Evolutionary conservation across 257 asterid species (phyloP).

Genomic region (Gynochthodes officinalis): DNA sequence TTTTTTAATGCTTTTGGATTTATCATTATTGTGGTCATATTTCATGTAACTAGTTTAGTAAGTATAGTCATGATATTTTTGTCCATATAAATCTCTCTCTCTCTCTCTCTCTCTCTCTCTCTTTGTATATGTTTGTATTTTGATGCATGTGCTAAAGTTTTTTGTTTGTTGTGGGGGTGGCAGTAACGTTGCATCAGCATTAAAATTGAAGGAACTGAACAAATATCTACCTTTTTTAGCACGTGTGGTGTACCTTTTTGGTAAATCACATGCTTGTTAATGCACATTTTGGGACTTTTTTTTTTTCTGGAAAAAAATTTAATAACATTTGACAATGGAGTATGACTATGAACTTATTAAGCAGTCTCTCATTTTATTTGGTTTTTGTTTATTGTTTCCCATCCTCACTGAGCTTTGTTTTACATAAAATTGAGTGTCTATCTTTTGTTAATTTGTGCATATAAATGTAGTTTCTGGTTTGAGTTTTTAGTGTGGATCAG

Average conservation of each 20-base stretch:
- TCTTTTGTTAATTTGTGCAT: background rate
- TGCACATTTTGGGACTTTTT: background rate
- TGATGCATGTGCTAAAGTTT: background rate
- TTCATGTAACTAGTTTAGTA: background rate
- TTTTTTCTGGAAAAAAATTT: background rate
- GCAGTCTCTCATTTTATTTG: background rate
- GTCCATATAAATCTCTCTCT: background rate
- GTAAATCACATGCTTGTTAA: background rate
- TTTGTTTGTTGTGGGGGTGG: background rate
- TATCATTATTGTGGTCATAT: background rate
- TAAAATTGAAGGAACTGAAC: background rate
- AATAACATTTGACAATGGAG: background rate
- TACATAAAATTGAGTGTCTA: background rate
- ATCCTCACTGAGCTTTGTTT: too few species aligned
- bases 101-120: background rate
- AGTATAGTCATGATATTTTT: background rate
- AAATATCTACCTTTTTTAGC: background rate
- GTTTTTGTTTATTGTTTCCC: too few species aligned
- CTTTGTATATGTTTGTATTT: background rate
- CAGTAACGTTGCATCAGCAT: background rate
- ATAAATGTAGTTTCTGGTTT: too few species aligned
- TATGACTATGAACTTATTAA: background rate
- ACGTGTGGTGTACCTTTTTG: background rate
- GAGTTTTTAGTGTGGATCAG: background rate
- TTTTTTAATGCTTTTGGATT: slow-evolving; percentile 6